These are phyloP conservation scores for Mycena crocata DNA, from an alignment of 768 basidiomycete genomes.

Conservation along the genomic window DNA sequence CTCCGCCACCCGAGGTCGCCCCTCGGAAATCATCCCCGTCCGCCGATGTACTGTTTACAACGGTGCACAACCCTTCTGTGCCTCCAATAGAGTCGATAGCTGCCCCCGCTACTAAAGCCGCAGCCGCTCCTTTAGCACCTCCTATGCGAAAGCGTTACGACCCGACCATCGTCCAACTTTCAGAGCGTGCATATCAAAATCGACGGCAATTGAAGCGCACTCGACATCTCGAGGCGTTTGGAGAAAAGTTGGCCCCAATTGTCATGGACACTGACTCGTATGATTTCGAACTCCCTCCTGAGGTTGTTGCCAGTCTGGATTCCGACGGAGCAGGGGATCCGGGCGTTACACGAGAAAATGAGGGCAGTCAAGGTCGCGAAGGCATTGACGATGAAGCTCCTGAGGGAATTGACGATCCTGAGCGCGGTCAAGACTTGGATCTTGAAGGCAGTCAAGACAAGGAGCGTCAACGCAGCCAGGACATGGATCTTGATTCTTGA, in stretches of 20 bases:
- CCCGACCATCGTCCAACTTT: background rate
- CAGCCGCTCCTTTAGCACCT: background rate
- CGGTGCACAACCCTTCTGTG: conserved; percentile 12
- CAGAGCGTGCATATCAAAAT: conserved; percentile 4
- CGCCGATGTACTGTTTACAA: background rate
- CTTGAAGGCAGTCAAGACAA: too few species aligned
- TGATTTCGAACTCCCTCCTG: conserved; percentile 22
- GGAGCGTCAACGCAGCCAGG: too few species aligned
- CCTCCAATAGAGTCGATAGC: conserved; percentile 32
- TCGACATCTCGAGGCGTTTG: conserved; percentile 24
- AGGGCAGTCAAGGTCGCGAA: background rate
- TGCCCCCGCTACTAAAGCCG: background rate
- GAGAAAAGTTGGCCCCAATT: conserved; percentile 15
- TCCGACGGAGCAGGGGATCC: conserved; percentile 1
- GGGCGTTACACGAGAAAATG: background rate
- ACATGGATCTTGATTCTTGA: too few species aligned
- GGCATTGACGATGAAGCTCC: too few species aligned
- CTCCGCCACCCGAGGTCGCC: background rate
- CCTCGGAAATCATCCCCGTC: too few species aligned
- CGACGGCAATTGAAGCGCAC: conserved; percentile 1
- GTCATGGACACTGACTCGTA: conserved; percentile 13
- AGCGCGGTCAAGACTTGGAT: background rate
- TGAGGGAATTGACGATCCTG: conserved; percentile 2
- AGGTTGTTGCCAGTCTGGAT: background rate
- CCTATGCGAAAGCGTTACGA: background rate